Conservation (phyloP, 2,329 filamentous ascomycete genomes). For the Arthroderma sp. region DNA sequence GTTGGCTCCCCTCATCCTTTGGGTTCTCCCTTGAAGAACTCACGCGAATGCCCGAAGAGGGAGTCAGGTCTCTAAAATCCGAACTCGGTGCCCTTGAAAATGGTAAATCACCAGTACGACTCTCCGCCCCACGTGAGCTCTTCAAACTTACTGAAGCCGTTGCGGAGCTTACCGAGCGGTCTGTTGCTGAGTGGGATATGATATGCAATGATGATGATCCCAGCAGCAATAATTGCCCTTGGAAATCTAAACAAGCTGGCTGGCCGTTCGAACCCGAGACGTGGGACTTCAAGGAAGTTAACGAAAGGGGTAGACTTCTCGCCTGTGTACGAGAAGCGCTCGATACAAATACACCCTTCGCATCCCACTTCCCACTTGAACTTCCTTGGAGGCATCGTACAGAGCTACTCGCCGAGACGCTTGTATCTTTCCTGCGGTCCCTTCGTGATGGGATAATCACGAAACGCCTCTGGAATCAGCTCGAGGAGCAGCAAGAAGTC, state of each 20-base stretch:
- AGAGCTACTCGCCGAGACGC: constrained; percentile 57
- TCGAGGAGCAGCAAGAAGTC: constrained; percentile 46
- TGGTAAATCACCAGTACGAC: constrained; percentile 37
- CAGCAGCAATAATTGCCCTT: constrained; percentile 34
- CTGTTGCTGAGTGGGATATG: constrained; percentile 52
- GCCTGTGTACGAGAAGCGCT: constrained; percentile 48
- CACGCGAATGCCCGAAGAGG: constrained; percentile 65
- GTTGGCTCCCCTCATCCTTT: constrained; percentile 71
- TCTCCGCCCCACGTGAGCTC: constrained; percentile 75
- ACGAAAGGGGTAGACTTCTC: constrained; percentile 31
- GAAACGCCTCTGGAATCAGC: constrained; percentile 52
- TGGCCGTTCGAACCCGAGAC: constrained; percentile 48
- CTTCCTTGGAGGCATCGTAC: constrained; percentile 53
- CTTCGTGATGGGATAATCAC: constrained; percentile 71
- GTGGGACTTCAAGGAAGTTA: constrained; percentile 31
- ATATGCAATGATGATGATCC: constrained; percentile 22
- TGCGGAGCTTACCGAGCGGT: constrained; percentile 44
- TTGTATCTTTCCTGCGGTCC: constrained; percentile 61
- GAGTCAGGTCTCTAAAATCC: constrained; percentile 53
- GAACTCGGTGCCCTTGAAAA: constrained; percentile 15
- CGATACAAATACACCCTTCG: constrained; percentile 54
- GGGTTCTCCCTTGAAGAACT: constrained; percentile 80
- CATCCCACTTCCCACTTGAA: constrained; percentile 49
- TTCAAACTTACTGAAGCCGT: constrained; percentile 79
- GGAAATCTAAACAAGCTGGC: constrained; percentile 36